Base-by-base conservation (phyloP, 2,329 filamentous ascomycete genomes). In the Aspergillus jensenii region DNA sequence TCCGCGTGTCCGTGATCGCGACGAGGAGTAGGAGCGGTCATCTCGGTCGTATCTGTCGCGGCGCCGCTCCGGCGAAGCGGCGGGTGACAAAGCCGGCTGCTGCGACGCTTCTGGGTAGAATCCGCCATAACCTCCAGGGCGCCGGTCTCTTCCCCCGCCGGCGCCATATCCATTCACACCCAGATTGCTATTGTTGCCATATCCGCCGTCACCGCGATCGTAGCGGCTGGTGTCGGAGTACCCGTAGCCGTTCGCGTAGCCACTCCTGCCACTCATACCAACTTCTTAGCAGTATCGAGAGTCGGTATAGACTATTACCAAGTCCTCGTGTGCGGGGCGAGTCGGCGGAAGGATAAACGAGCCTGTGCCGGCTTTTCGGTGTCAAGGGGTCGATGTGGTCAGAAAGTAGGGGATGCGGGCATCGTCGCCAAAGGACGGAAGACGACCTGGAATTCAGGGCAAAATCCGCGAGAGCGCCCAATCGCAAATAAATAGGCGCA, bases 101-200 rank as follows among this genome's bases (percentile, higher is more conserved):
- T 68, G 67, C 33, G 68, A 60, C 6, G 69, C 48, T 40, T 75
- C 74, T 19, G 68, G 59, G 31, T 74, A 73, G 48, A 79, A 78
- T 27, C 77, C 77, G 37, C 77, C 77, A 56, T 79, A 79, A 23
- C 77, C 78, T 44, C 77, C 77, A 2, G 75, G 68, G 21, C 77
- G 74, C 47, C 69, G 72, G 19, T 74, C 74, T 47, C 74, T 67
- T 44, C 59, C 63, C 37, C 62, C 61, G 39, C 60, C 59, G 27
- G 61, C 65, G 45, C 65, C 63, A 55, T 75, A 74, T 31, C 71
- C 68, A 55, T 74, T 75, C 56, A 68, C 67, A 15, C 67, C 71
- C 50, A 71, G 60, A 52, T 63, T 71, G 43, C 62, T 65, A 44
- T 60, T 66, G 58, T 65, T 65, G 53, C 67, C 66, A 57, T 74